phyloP scores from a whole-genome alignment of 2,329 filamentous ascomycete species.

The Colletotrichum simmondsii region DNA sequence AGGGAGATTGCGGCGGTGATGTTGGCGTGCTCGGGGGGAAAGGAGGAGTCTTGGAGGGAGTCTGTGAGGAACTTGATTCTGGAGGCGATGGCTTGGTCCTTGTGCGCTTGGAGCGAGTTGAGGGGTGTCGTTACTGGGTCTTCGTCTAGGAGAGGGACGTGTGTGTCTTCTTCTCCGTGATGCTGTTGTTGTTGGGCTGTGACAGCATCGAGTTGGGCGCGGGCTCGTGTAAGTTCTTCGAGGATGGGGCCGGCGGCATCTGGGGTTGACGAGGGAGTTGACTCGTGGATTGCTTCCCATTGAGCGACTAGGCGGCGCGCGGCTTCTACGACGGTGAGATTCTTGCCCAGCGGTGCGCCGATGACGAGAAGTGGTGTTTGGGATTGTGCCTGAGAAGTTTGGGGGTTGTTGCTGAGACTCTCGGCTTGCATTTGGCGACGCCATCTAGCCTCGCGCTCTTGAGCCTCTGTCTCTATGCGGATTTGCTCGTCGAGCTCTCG shows the following conservation, averaged over 20 bases:
- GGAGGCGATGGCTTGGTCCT: conserved; percentile 40
- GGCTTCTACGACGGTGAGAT: conserved; percentile 48
- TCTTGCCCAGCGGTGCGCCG: conserved; percentile 47
- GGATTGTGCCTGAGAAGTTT: background rate
- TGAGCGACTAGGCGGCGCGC: conserved; percentile 51
- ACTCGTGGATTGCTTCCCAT: conserved; percentile 44
- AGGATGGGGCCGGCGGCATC: conserved; percentile 9
- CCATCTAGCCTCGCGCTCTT: conserved; percentile 5
- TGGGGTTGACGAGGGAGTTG: conserved; percentile 36
- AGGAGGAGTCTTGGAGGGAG: conserved; percentile 45
- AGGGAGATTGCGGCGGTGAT: conserved; percentile 54
- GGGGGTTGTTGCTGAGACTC: background rate
- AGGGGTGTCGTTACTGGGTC: background rate
- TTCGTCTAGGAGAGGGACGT: background rate
- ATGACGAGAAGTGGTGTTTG: conserved; percentile 43
- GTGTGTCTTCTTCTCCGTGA: background rate
- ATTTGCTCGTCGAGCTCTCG: background rate
- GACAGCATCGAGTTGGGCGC: conserved; percentile 10
- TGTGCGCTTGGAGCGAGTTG: conserved; percentile 23
- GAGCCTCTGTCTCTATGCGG: conserved; percentile 1
- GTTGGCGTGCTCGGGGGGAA: conserved; percentile 50
- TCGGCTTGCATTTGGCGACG: background rate
- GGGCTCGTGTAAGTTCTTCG: conserved; percentile 19
- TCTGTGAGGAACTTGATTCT: conserved; percentile 46
- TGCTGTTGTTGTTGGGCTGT: background rate